phyloP scores from a whole-genome alignment of 192 early-diverging fungal genomes.

The Spinellus fusiger region DNA sequence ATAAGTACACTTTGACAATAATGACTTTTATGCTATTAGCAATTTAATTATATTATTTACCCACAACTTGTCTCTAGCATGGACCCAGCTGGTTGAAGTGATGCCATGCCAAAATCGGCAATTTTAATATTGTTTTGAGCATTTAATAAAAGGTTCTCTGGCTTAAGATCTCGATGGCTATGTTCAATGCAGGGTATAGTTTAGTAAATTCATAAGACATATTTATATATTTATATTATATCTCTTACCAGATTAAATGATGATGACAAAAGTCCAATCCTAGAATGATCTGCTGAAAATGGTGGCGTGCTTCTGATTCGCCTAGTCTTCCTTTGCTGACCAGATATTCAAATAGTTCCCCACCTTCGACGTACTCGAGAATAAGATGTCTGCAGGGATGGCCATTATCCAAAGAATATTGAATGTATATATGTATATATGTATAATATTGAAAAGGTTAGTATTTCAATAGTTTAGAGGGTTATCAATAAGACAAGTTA shows the following conservation, averaged over 20 bases:
- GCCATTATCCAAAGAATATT: neutral
- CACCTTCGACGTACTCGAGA: conserved; percentile 65
- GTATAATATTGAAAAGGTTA: too few relatives aligned
- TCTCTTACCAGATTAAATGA: conserved; percentile 59
- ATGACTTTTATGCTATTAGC: neutral
- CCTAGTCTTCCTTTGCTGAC: conserved; percentile 53
- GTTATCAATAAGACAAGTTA: too few relatives aligned
- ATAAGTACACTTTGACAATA: too few relatives aligned
- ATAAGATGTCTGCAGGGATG: conserved; percentile 48
- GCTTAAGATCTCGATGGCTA: conserved; percentile 90
- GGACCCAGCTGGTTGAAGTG: conserved; percentile 37
- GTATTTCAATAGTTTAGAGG: too few relatives aligned
- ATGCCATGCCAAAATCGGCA: conserved; percentile 92
- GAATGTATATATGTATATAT: neutral
- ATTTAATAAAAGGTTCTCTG: conserved; percentile 63
- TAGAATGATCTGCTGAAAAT: conserved; percentile 70
- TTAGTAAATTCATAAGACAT: too few relatives aligned
- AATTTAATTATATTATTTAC: conserved; percentile 32
- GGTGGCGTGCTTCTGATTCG: conserved; percentile 54
- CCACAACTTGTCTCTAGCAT: conserved; percentile 67
- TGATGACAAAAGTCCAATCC: conserved; percentile 64
- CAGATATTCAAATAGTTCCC: conserved; percentile 68
- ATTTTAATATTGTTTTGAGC: conserved; percentile 72
- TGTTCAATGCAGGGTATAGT: neutral
- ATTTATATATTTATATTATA: neutral